phyloP scores from a whole-genome alignment of 2,329 filamentous ascomycete species.

The Apiospora koreana region DNA sequence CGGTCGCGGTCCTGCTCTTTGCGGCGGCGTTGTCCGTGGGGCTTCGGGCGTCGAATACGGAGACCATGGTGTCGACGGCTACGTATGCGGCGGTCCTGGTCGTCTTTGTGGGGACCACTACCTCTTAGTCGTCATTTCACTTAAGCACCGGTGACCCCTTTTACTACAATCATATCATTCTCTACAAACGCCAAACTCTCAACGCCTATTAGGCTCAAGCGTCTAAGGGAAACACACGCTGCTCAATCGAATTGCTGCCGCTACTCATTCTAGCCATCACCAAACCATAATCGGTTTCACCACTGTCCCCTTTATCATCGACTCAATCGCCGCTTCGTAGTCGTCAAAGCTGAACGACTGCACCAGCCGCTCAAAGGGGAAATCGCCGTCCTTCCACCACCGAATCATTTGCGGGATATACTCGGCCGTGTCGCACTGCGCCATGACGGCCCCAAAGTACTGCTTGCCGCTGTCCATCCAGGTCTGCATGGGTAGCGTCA shows the following conservation, averaged over 20 bases:
- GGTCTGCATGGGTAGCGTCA: constrained; percentile 43
- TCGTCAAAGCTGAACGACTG: constrained; percentile 20
- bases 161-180: neutral
- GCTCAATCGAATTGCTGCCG: neutral
- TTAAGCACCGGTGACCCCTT: neutral
- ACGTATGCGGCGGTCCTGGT: neutral
- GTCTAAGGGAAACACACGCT: neutral
- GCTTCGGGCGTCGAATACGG: neutral
- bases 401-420: constrained; percentile 26
- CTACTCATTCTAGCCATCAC: neutral
- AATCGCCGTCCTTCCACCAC: constrained; percentile 23
- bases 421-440: constrained; percentile 41
- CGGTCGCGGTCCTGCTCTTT: neutral
- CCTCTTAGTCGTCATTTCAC: neutral
- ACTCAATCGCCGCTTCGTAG: constrained; percentile 18
- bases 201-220: neutral
- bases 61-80: constrained; percentile 6
- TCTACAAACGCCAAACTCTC: neutral
- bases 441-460: constrained; percentile 42
- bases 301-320: constrained; percentile 20
- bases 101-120: constrained; percentile 2
- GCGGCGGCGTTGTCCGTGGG: neutral
- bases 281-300: constrained; percentile 24
- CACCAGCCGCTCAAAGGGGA: constrained; percentile 21
- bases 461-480: constrained; percentile 50